phyloP scores from a whole-genome alignment of 75 land plant species.

The Picea glauca region DNA sequence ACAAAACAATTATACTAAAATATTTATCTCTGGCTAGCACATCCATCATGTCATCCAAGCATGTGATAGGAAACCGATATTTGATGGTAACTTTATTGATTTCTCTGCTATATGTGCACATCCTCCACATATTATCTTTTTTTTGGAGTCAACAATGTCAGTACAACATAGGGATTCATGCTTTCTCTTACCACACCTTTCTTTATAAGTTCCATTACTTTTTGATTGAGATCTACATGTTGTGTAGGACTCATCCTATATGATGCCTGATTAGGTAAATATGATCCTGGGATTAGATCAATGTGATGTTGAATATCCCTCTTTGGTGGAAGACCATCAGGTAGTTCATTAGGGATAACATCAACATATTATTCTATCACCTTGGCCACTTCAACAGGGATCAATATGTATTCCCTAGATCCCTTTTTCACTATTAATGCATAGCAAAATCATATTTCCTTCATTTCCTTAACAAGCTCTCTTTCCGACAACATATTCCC shows the following conservation, averaged over 20 bases:
- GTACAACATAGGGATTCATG: not conserved
- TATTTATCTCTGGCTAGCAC: not conserved
- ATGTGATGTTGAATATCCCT: constrained; percentile 2
- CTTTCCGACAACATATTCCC: no score
- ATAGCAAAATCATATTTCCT: no score
- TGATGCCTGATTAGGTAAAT: not conserved
- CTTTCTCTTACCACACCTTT: constrained; percentile 7
- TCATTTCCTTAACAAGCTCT: no score
- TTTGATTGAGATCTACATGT: not conserved
- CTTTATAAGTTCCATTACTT: not conserved
- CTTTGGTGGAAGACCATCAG: not conserved
- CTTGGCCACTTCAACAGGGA: no score
- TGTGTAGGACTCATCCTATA: constrained; percentile 5
- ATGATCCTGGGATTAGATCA: not conserved
- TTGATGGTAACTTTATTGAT: not conserved
- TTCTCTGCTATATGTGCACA: not conserved
- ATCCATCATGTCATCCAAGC: constrained; percentile 7
- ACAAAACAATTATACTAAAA: not conserved
- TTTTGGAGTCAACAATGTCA: constrained; percentile 2
- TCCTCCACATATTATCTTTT: not conserved
- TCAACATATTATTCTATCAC: no score
- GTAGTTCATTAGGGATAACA: no score
- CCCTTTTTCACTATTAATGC: no score
- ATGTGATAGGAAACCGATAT: not conserved
- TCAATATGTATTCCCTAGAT: no score